A percentile compares a stretch with the other conserved stretches of the same genome.
These are phyloP conservation scores for Aspergillus cejpii DNA, from an alignment of 2,329 filamentous ascomycete genomes.

Conservation along the genomic window DNA sequence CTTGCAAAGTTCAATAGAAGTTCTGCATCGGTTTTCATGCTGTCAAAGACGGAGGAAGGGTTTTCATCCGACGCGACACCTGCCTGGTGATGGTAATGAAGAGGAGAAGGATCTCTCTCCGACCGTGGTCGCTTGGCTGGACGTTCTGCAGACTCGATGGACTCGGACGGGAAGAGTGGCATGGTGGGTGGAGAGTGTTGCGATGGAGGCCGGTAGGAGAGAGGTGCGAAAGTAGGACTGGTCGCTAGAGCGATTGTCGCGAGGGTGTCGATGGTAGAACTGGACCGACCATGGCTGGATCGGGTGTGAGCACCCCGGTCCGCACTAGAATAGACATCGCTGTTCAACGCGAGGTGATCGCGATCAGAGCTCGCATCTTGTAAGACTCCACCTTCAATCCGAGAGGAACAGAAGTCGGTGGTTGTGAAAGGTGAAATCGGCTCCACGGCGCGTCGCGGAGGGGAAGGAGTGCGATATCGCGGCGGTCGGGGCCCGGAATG, in stretches of 20 bases:
- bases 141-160: conserved; percentile 37
- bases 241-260: conserved; percentile 48
- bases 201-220: conserved; percentile 29
- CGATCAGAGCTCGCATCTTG: conserved; percentile 22
- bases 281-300: conserved; percentile 40
- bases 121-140: conserved; percentile 57
- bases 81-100: conserved; percentile 26
- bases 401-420: conserved; percentile 26
- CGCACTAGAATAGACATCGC: conserved; percentile 15
- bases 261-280: conserved; percentile 45
- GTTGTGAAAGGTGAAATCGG: conserved; percentile 39
- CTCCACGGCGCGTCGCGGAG: conserved; percentile 43
- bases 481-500: conserved; percentile 34
- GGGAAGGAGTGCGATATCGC: conserved; percentile 43
- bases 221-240: conserved; percentile 39
- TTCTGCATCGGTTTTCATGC: conserved; percentile 45
- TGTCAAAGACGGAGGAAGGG: conserved; percentile 31
- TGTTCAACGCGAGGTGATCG: conserved; percentile 18
- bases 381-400: conserved; percentile 25
- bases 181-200: conserved; percentile 20
- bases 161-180: conserved; percentile 27
- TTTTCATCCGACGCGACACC: conserved; percentile 25
- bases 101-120: conserved; percentile 47
- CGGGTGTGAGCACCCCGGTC: conserved; percentile 24
- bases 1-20: conserved; percentile 43